phyloP scores from a whole-genome alignment of 2,329 filamentous ascomycete species.

The Passalora sequoiae region DNA sequence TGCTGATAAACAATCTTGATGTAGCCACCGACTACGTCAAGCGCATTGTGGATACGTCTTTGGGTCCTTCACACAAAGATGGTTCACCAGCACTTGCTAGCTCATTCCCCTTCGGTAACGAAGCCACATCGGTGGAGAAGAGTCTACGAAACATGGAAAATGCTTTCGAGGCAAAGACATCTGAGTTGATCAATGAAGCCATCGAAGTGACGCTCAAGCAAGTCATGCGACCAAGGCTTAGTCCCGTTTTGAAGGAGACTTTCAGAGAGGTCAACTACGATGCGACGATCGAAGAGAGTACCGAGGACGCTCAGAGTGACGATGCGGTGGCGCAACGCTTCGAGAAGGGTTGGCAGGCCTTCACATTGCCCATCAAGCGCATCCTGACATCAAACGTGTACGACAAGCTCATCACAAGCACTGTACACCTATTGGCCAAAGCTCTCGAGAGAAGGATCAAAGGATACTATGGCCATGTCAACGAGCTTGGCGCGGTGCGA shows the following conservation, averaged over 20 bases:
- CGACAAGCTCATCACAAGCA: conserved; percentile 67
- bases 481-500: conserved; percentile 72
- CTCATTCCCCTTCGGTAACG: conserved; percentile 74
- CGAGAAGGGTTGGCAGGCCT: conserved; percentile 74
- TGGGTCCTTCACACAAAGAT: conserved; percentile 36
- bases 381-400: conserved; percentile 76
- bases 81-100: conserved; percentile 37
- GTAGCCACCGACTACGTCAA: conserved; percentile 84
- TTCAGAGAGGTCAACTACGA: conserved; percentile 91
- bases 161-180: conserved; percentile 70
- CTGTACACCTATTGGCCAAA: conserved; percentile 67
- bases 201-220: conserved; percentile 81
- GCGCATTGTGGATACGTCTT: conserved; percentile 70
- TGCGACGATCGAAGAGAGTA: conserved; percentile 51
- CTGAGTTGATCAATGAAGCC: conserved; percentile 76
- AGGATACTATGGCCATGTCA: conserved; percentile 72
- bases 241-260: conserved; percentile 77
- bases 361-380: conserved; percentile 78
- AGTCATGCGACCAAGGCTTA: conserved; percentile 77
- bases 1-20: conserved; percentile 93
- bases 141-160: conserved; percentile 64
- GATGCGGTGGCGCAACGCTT: conserved; percentile 75
- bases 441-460: conserved; percentile 84
- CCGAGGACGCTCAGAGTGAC: conserved; percentile 47
- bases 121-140: conserved; percentile 63